phyloP scores from a whole-genome alignment of 2,329 filamentous ascomycete genomes.

The Pseudonectria foliicola region DNA sequence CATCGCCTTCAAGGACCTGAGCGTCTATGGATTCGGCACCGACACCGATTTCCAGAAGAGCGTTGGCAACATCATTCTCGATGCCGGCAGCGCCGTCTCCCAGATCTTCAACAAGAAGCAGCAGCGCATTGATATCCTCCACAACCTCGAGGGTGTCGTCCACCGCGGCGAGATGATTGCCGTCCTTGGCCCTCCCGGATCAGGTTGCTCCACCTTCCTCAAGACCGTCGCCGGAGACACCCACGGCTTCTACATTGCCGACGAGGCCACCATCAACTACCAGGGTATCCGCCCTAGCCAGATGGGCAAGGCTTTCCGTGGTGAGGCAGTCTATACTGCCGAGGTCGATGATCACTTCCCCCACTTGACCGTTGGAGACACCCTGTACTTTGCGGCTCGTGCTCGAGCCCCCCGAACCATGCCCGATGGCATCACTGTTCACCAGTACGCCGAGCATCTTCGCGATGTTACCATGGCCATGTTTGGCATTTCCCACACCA shows the following conservation, averaged over 20 bases:
- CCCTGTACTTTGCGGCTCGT: no score
- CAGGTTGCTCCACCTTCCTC: no score
- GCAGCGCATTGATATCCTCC: slow-evolving; percentile 41
- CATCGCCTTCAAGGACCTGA: slow-evolving; percentile 33
- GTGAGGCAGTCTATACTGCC: slow-evolving; percentile 60
- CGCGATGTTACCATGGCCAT: slow-evolving; percentile 48
- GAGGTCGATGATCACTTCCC: slow-evolving; percentile 46
- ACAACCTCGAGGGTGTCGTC: slow-evolving; percentile 43
- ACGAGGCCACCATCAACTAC: no score
- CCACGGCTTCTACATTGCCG: no score
- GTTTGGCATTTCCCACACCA: slow-evolving; percentile 46
- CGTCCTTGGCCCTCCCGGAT: slow-evolving; percentile 40
- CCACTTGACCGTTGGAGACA: slow-evolving; percentile 26
- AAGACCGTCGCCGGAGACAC: no score
- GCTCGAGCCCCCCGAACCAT: slow-evolving; percentile 12
- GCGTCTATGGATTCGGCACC: slow-evolving; percentile 35
- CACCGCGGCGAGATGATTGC: slow-evolving; percentile 49
- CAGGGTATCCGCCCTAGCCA: slow-evolving; percentile 35
- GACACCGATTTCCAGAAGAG: slow-evolving; percentile 39
- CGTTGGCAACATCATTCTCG: slow-evolving; percentile 32
- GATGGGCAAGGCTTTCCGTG: slow-evolving; percentile 48
- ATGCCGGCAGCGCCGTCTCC: slow-evolving; percentile 20
- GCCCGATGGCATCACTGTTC: slow-evolving; percentile 36
- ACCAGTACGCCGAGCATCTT: slow-evolving; percentile 38
- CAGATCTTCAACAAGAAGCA: slow-evolving; percentile 18